Conservation (phyloP, 257 asterid genomes). For the Forsythia viridissima region DNA sequence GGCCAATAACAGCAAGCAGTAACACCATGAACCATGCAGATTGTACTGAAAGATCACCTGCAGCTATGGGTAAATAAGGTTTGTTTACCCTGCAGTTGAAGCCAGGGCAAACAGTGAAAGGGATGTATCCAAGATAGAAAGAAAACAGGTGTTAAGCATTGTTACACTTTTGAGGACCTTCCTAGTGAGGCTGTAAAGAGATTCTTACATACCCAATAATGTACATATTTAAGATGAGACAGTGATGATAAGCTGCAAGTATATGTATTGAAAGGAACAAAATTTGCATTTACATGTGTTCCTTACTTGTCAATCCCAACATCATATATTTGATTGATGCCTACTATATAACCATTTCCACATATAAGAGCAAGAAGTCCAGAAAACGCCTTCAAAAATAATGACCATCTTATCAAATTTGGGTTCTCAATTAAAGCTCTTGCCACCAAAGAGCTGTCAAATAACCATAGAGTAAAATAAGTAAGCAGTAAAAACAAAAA, state of each 20-base stretch:
- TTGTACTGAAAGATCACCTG: slow-evolving; percentile 89
- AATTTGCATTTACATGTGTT: neutral
- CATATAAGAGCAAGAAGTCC: slow-evolving; percentile 91
- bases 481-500: slow-evolving; percentile 6
- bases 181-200: neutral
- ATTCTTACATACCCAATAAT: too few species aligned
- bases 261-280: neutral
- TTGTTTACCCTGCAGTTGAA: slow-evolving; percentile 84
- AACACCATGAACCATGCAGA: slow-evolving; percentile 91
- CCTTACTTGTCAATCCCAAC: slow-evolving; percentile 98
- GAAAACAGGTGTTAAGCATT: neutral
- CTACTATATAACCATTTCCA: slow-evolving; percentile 97
- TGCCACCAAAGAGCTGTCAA: slow-evolving; percentile 79
- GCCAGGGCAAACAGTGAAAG: slow-evolving; percentile 7
- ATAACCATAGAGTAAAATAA: slow-evolving; percentile 12
- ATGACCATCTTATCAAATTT: slow-evolving; percentile 86
- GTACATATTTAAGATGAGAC: neutral
- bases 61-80: slow-evolving; percentile 98
- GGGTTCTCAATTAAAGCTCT: slow-evolving; percentile 95
- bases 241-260: neutral
- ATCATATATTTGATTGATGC: slow-evolving; percentile 96
- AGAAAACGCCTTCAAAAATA: slow-evolving; percentile 72
- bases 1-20: slow-evolving; percentile 69
- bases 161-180: neutral
- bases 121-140: slow-evolving; percentile 6